Evolutionary conservation across 2,329 filamentous ascomycete genomes (phyloP), one percentile per base, ranked within the genome.

Genomic region (Knufia petricola): DNA sequence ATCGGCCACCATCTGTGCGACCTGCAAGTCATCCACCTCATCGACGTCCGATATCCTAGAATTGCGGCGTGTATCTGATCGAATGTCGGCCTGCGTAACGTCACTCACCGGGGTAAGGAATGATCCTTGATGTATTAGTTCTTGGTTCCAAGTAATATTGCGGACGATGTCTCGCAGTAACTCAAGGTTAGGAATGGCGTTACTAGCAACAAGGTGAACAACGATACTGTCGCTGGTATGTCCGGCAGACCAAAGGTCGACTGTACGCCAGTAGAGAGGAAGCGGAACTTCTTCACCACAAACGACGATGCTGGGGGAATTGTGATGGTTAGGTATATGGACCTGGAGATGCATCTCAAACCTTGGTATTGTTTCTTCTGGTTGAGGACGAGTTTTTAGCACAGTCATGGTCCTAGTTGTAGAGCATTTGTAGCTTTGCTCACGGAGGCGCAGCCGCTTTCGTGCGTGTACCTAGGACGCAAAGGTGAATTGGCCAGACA

Each of bases 181-280:
- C 2, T 36, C 30, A 8, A 36, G 3, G 24, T 46, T 24, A 13
- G 10, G 4, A 23, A 36, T 30, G 12, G 15, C 20, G n/a, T 13
- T n/a, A 21, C 30, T 36, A 4, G 28, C 12, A n/a, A 46, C 15
- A 6, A 46, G 36, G 3, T 21, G 28, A 13, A 36, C 15, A 17
- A 46, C 41, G 17, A 45, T 45, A 7, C 26, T 46, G 17, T 46
- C 43, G 12, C 8, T 9, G 19, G 10, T 17, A 23, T 46, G 30
- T 2, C 43, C 43, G 6, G 28, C 19, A 3, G 17, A 19, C 43
- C 43, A 46, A 7, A 46, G 31, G n/a, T 45, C 41, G 9, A 45
- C 41, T 10, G 41, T 31, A 20, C 37, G 43, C 28, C 28, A 46
- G 31, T 46, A 46, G 4, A 46, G 20, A 23, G 43, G 20, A 8